These are phyloP conservation scores for Lachancea dasiensis DNA, from an alignment of 805 yeast species.

Conservation along the genomic window DNA sequence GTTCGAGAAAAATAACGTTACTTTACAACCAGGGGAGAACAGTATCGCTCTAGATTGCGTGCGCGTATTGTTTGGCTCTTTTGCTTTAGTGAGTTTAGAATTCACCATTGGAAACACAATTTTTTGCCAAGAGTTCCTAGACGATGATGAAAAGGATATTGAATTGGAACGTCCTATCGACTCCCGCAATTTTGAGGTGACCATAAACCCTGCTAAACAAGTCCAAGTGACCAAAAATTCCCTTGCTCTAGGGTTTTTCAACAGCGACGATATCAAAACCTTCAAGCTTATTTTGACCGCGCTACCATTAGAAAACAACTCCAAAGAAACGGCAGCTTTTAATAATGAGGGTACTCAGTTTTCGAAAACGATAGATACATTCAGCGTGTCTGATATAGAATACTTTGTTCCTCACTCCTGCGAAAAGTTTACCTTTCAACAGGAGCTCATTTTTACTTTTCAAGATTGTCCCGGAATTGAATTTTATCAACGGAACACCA, in stretches of 20 bases:
- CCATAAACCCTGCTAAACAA: slow-evolving; percentile 14
- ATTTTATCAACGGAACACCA: slow-evolving; percentile 16
- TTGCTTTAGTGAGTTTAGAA: slow-evolving; percentile 20
- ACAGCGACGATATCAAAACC: slow-evolving; percentile 9
- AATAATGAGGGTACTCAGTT: slow-evolving; percentile 5
- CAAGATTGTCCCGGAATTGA: slow-evolving; percentile 1
- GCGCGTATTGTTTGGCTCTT: slow-evolving; percentile 22
- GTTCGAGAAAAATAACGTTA: slow-evolving; percentile 12
- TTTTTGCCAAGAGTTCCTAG: slow-evolving; percentile 23
- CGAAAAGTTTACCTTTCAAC: slow-evolving; percentile 16
- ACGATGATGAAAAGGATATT: slow-evolving; percentile 6
- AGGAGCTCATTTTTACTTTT: slow-evolving; percentile 13
- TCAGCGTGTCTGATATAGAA: slow-evolving; percentile 9
- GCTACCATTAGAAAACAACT: slow-evolving; percentile 1
- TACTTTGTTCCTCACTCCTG: slow-evolving; percentile 17
- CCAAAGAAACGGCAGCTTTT: slow-evolving; percentile 6
- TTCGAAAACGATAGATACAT: slow-evolving; percentile 5
- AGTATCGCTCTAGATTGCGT: slow-evolving; percentile 14
- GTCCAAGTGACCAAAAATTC: slow-evolving; percentile 19
- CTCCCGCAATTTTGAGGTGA: slow-evolving; percentile 16
- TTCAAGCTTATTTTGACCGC: slow-evolving; percentile 10
- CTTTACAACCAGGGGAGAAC: slow-evolving; percentile 9
- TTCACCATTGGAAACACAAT: slow-evolving; percentile 23
- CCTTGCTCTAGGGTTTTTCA: slow-evolving; percentile 13
- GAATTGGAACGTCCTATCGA: slow-evolving; percentile 17